Base-by-base conservation (phyloP, 208 protist species). In the Crithidia brevicula region DNA sequence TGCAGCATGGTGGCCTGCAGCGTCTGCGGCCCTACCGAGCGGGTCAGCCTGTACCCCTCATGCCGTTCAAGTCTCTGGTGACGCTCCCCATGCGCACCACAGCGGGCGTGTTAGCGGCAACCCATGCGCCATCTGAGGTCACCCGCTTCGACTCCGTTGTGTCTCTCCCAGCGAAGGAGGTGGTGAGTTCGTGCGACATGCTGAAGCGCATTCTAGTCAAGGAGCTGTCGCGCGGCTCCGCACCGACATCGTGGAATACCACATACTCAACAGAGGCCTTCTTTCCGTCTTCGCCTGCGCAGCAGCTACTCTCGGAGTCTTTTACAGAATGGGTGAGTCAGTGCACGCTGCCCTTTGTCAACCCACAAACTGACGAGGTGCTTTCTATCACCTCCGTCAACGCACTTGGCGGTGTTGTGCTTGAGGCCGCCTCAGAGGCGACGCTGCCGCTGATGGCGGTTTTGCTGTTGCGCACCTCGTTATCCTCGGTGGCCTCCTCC, bases 301-400 rank as follows among this genome's bases (percentile, higher is more conserved):
- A 23, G 16, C 31, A 52, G 11, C 20, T 50, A 28, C 38, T 62
- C 11, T 22, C 68, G 27, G 70, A 80, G n/a, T 67, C 76, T 15
- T 89, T 88, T 46, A 90, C 83, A 4, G 87, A 93, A 59, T 93
- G 87, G 87, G 54, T 72, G 36, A 62, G 68, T 27, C 60, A 77
- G 27, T 67, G 56, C 30, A 34, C 45, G 43, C 51, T 93, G 72
- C 88, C 88, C 10, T 93, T 93, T 64, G 18, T 91, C 20, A 40
- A 74, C n/a, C 34, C 74, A 25, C 33, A 51, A 4, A 65, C 67
- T 0, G 88, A 93, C 53, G 70, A 31, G 6, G 80, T 93, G 33
- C 53, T 91, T n/a, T 53, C 47, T 20, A 53, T 89, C 47, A 58
- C 50, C 6, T 33, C 59, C 23, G 28, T 69, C 25, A 54, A 65